Evolutionary conservation across 805 yeast genomes (phyloP), one percentile per base, ranked within the genome.

Genomic region (Phaffomyces opuntiae): DNA sequence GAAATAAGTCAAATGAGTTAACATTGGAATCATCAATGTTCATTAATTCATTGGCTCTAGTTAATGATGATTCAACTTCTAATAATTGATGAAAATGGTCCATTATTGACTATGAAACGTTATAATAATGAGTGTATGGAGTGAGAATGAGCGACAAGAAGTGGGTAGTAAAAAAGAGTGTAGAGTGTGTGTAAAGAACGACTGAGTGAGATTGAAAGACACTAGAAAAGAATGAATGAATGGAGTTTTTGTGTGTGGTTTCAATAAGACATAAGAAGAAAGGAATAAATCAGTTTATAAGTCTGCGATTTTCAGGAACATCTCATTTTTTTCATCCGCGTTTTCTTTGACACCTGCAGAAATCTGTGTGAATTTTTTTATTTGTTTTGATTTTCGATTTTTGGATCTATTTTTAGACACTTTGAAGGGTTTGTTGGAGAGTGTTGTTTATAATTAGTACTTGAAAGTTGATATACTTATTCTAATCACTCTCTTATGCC

Each of bases 31-130:
- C 24, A 4, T 32, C 13, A 4, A 29, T 12, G 11, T 31, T 36
- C 5, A 33, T 24, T 8, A 44, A 12, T 7, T 19, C 35, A 7
- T 47, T 44, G 3, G 50, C 50, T 17, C 32, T 38, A 11, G 41
- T 27, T 8, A 47, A 13, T n/a, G 46, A 43, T 2, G 45, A 14
- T 24, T 57, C 62, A 1, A 52, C 47, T 19, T 50, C 53, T 9
- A 57, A 43, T n/a, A 57, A 47, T 42, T 55, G 54, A 33, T 51
- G 47, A 34, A 57, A 49, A 7, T 42, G 9, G 13, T 50, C 48
- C 31, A 29, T 29, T 4, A 29, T 29, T 12, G 13, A 29, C 13
- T 8, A 11, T 9, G 12, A 9, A 27, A 27, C 12, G 12, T 9
- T 29, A 13, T 29, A 9, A 29, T 11, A 27, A 29, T 29, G 31